A percentile compares a stretch with the other conserved stretches of the same genome.
phyloP scores from a whole-genome alignment of 495 filamentous ascomycete species.

The Tuber brumale region DNA sequence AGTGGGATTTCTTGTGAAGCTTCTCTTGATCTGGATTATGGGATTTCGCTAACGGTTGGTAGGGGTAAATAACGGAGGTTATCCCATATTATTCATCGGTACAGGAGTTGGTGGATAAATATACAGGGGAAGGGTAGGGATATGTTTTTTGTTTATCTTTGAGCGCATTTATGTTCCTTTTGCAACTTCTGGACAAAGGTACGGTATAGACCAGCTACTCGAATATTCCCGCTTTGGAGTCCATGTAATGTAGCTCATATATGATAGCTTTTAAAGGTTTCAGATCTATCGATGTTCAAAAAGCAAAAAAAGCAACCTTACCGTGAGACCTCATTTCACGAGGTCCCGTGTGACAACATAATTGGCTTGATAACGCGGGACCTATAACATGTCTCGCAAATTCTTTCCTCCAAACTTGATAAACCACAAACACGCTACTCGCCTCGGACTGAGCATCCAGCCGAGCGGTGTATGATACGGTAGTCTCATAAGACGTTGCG shows the following conservation, averaged over 20 bases:
- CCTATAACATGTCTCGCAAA: no score
- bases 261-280: neutral
- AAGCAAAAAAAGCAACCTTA: neutral
- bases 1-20: neutral
- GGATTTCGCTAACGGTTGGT: neutral
- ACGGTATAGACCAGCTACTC: neutral
- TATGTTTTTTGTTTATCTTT: neutral
- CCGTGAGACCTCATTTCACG: neutral
- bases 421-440: neutral
- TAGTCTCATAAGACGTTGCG: no score
- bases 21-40: neutral
- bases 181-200: neutral
- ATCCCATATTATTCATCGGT: neutral
- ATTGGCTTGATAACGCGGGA: no score
- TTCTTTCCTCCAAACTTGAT: neutral
- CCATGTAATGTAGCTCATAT: neutral
- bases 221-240: neutral
- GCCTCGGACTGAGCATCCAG: neutral
- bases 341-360: neutral
- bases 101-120: neutral
- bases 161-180: neutral
- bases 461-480: no score
- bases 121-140: neutral
- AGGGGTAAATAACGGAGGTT: neutral
- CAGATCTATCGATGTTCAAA: neutral